Base-by-base conservation (phyloP, 805 yeast genomes). In the Teunomyces tritomae region DNA sequence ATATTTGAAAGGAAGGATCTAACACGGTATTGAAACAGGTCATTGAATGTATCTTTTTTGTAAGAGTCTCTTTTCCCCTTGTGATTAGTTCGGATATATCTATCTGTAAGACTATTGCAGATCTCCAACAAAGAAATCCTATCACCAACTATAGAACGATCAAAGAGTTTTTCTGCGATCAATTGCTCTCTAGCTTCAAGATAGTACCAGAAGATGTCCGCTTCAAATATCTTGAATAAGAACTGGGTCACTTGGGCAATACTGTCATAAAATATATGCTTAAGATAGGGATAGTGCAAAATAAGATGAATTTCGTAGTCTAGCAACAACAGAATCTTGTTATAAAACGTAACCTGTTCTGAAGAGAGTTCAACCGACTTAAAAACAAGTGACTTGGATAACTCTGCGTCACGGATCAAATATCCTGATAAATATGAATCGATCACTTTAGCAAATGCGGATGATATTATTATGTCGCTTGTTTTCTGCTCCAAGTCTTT, bases 121-220 rank as follows among this genome's bases (percentile, higher is more conserved):
- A 71, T 56, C n/a, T 70, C 73, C 46, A 73, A 58, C 10, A 73
- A 47, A 5, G 73, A 59, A 6, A 73, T 71, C 49, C 78, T 55
- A 49, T 73, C 73, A 49, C 60, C 53, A 8, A 67, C 64, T 5
- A 55, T 46, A 8, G 55, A 51, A 20, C 61, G 54, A 47, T 62
- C 61, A 50, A 70, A 71, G 3, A 71, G 54, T 8, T 57, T 52
- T 4, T 49, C 40, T 26, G 51, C 39, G 7, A 72, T 56, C n/a
- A 56, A 14, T 5, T 35, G 32, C n/a, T 53, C 50, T 35, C 77
- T 56, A 6, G 71, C 44, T 47, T 73, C 78, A 47, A 73, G 45
- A 47, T 63, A 72, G 36, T 51, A 42, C 77, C 77, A 73, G 51
- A 73, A 72, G 17, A 40, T 41, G 3, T 61, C 62, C 8, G 63